Conservation (phyloP, 2,329 filamentous ascomycete species). For the Lasiodiplodia sp. region DNA sequence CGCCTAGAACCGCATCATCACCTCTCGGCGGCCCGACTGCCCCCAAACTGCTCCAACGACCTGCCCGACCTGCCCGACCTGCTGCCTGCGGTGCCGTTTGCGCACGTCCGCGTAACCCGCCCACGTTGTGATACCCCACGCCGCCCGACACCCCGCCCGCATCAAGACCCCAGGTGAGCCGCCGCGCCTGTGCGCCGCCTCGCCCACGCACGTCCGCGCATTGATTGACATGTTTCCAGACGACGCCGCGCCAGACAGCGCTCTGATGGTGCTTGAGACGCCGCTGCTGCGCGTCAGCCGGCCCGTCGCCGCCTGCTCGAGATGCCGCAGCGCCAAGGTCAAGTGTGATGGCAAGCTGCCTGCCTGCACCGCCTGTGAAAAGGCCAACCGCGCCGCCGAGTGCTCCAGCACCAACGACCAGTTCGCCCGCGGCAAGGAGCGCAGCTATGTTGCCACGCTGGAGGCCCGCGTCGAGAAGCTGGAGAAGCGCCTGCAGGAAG, state of each 20-base stretch:
- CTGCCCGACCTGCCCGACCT: conserved; percentile 16
- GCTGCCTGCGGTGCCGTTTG: neutral
- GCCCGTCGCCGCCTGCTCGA: conserved; percentile 79
- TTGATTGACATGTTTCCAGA: conserved; percentile 16
- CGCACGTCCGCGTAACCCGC: conserved; percentile 5
- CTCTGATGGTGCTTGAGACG: conserved; percentile 58
- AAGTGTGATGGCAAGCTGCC: conserved; percentile 98
- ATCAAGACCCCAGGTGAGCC: conserved; percentile 7
- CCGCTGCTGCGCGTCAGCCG: conserved; percentile 76
- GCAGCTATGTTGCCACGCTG: conserved; percentile 96
- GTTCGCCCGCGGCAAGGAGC: conserved; percentile 92
- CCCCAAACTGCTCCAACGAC: conserved; percentile 17
- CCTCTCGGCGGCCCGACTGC: conserved; percentile 16
- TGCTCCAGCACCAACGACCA: conserved; percentile 96
- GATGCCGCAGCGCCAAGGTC: conserved; percentile 90
- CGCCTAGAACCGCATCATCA: neutral
- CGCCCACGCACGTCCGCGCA: neutral
- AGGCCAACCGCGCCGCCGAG: conserved; percentile 82
- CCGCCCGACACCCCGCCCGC: neutral
- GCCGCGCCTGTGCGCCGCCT: conserved; percentile 10
- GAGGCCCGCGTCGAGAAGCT: conserved; percentile 90
- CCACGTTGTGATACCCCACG: conserved; percentile 1
- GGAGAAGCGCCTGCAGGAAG: conserved; percentile 73
- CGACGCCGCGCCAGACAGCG: conserved; percentile 7
- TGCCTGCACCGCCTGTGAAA: conserved; percentile 93